These are phyloP conservation scores for Suhomyces anneliseae DNA, from an alignment of 1,139 yeast species.

Conservation along the genomic window DNA sequence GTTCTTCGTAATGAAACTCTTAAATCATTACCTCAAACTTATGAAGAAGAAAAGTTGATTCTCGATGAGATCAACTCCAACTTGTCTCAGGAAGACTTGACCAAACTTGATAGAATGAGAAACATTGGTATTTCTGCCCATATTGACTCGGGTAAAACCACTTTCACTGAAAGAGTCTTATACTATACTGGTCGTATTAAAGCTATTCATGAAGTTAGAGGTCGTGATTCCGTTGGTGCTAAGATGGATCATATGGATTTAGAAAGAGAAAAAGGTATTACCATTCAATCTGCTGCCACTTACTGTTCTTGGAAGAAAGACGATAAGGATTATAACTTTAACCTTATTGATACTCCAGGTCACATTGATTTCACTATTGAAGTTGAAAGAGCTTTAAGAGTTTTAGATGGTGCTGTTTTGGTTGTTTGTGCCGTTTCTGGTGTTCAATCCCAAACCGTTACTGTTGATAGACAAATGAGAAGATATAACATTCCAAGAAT, in stretches of 20 bases:
- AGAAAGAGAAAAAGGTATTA: conserved; percentile 64
- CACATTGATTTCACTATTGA: conserved; percentile 98
- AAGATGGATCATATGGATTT: conserved; percentile 72
- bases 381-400: conserved; percentile 96
- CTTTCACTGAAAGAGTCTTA: conserved; percentile 94
- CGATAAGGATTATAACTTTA: conserved; percentile 72
- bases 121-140: conserved; percentile 98
- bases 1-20: conserved; percentile 5
- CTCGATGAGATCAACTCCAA: conserved; percentile 58
- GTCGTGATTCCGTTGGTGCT: conserved; percentile 97
- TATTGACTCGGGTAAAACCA: conserved; percentile 77
- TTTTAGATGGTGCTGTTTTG: conserved; percentile 94
- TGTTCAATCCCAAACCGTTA: conserved; percentile 96
- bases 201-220: conserved; percentile 97
- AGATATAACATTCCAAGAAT: conserved; percentile 96
- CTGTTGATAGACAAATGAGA: conserved; percentile 98
- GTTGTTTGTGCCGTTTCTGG: conserved; percentile 99
- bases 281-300: conserved; percentile 96
- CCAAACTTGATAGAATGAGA: conserved; percentile 62
- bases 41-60: conserved; percentile 70
- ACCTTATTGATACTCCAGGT: conserved; percentile 32
- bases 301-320: conserved; percentile 94
- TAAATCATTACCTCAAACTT: conserved; percentile 37
- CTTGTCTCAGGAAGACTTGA: conserved; percentile 58
- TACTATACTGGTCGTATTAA: conserved; percentile 96